Base-by-base conservation (phyloP, 306 rosid genomes). In the Cajanus cajan region DNA sequence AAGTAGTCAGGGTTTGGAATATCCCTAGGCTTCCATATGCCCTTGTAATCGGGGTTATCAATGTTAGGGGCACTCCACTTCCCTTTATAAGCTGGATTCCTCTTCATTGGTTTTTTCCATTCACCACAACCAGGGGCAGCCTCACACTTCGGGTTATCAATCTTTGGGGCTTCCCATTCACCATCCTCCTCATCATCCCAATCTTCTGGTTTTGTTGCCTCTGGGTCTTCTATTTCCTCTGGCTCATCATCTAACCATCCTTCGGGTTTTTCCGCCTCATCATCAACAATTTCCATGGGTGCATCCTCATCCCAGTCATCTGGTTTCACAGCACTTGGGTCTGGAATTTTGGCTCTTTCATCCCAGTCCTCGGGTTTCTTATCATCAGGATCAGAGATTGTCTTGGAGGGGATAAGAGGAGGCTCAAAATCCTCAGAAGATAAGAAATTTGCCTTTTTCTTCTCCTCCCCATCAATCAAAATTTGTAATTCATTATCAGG, bases 271-370 rank as follows among this genome's bases (percentile, higher is more conserved):
- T 83, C 99, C 11, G 98, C 98, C 55, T 95, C 98, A 70, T 80
- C 97, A 80, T 95, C 99, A 22, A 28, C 84, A 68, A 95, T 95
- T 86, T 95, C 98, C 84, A 90, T 59, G 54, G 99, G 96, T 45
- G 99, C 98, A 70, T 93, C 97, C 89, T 95, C 98, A 36, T 95
- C 99, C 99, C 99, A 95, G 40, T 95, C 99, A 69, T 93, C 99
- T 66, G 99, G 99, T 84, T 95, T 95, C 10, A 86, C 92, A 11
- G 98, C 98, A 82, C 40, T 44, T n/a, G 94, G 87, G 75, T 95
- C 99, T 0, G 96, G 92, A 77, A 95, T 95, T 74, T 93, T 91
- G 8, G 90, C 93, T 74, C 97, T 84, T 84, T 95, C 99, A 10
- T 95, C 99, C 99, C 99, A 95, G 71, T 95, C 99, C 89, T 93